These are phyloP conservation scores for Phytophthora meadii DNA, from an alignment of 352 stramenopile genomes.

Conservation along the genomic window DNA sequence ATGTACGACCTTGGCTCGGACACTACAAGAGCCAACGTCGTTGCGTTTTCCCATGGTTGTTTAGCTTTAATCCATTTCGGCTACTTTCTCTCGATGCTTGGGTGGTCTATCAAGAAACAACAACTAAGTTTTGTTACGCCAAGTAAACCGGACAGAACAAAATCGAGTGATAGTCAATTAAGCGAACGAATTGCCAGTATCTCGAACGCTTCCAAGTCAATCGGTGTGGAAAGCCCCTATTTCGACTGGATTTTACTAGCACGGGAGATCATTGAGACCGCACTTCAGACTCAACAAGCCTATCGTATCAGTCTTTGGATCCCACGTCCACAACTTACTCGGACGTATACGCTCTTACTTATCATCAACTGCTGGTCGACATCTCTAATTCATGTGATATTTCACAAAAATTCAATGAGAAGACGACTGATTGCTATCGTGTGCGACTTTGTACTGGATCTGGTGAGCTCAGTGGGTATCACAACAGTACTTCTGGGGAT, in stretches of 20 bases:
- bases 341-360: constrained; percentile 28
- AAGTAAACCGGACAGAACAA: no score
- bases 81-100: no score
- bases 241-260: constrained; percentile 31
- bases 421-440: constrained; percentile 16
- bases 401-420: background rate
- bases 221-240: constrained; percentile 14
- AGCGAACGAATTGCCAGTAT: no score
- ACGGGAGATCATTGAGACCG: constrained; percentile 31
- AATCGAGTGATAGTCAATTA: no score
- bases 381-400: constrained; percentile 14
- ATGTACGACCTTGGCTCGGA: no score
- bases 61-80: no score
- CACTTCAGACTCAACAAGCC: constrained; percentile 33
- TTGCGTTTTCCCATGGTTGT: no score
- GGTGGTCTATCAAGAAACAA: no score
- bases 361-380: constrained; percentile 40
- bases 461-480: constrained; percentile 35
- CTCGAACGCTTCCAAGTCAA: no score
- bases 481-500: constrained; percentile 9
- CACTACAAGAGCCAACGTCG: no score
- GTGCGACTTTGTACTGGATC: constrained; percentile 27
- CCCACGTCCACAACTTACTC: constrained; percentile 22
- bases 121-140: no score
- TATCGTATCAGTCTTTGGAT: constrained; percentile 38